Evolutionary conservation across 1,284 basidiomycete species (phyloP), one percentile per base, ranked within the genome.

Genomic region (Crucibulum cyathiforme): DNA sequence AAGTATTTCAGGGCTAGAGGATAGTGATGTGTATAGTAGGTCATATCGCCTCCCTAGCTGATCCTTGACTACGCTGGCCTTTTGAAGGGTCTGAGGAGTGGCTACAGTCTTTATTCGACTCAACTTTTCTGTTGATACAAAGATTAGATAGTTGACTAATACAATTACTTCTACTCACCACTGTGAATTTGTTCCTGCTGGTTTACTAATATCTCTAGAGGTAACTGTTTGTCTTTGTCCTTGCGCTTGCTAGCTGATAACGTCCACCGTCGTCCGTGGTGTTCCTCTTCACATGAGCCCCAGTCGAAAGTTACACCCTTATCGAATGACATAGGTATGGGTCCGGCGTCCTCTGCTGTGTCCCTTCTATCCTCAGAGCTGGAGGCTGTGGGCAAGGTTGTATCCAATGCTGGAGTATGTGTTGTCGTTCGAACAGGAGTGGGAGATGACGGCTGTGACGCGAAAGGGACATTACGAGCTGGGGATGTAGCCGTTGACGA

Each of bases 271-370:
- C 78, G 84, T 48, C 90, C 88, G 34, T 67, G 36, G 62, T 75
- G 84, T 43, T 88, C 87, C 17, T 90, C 86, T 34, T 86, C 83
- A 2, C 78, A 72, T 9, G 78, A 69, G 13, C 81, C 79, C 90
- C 90, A 92, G 66, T 92, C 90, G 31, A 92, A 74, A 2, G 89
- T 90, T 24, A 77, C 75, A 8, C 90, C 90, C 57, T 87, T 85
- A 67, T 91, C 84, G 3, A 81, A 78, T 9, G 90, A 91, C 5
- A 82, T 74, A 0, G 90, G 90, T 7, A 92, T 82, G 34, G 77
- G 80, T 63, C 77, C 79, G 31, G 62, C 61, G 35, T 67, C 45
- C 24, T 65, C 58, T 36, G 54, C 34, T n/a, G 65, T 66, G n/a
- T 58, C 51, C 17, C 74, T 69, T 17, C 82, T 82, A 13, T 84